phyloP scores from a whole-genome alignment of 2,329 filamentous ascomycete species.

The Calcarisporium arbuscula region DNA sequence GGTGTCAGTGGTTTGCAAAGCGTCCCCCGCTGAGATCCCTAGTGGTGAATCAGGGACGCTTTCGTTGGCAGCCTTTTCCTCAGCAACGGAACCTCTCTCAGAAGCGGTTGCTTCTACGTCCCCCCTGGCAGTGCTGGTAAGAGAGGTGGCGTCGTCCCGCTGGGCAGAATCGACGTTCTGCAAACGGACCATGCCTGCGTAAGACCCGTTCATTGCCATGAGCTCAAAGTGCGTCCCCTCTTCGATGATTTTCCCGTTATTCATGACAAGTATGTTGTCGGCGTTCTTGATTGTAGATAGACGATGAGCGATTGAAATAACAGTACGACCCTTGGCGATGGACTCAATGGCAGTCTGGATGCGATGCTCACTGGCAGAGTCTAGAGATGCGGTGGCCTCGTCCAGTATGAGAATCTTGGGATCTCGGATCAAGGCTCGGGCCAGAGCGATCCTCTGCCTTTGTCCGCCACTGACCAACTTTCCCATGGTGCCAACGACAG shows the following conservation, averaged over 20 bases:
- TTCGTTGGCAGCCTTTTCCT: slow-evolving; percentile 28
- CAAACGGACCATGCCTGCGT: slow-evolving; percentile 44
- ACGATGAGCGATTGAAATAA: slow-evolving; percentile 60
- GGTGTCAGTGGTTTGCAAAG: slow-evolving; percentile 16
- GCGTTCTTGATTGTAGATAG: slow-evolving; percentile 57
- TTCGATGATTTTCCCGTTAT: slow-evolving; percentile 52
- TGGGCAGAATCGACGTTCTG: slow-evolving; percentile 29
- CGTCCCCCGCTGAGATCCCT: slow-evolving; percentile 1
- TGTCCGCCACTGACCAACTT: slow-evolving; percentile 54
- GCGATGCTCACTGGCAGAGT: slow-evolving; percentile 49
- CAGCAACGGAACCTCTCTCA: slow-evolving; percentile 31
- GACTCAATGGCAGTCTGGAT: slow-evolving; percentile 44
- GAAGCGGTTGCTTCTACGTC: slow-evolving; percentile 36
- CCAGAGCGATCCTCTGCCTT: slow-evolving; percentile 53
- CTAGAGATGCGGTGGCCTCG: slow-evolving; percentile 55
- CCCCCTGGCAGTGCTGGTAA: slow-evolving; percentile 22
- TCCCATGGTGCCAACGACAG: slow-evolving; percentile 46
- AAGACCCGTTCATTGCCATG: slow-evolving; percentile 43
- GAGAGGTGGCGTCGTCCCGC: slow-evolving; percentile 21
- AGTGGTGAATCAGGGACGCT: no score
- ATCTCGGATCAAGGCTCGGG: slow-evolving; percentile 49
- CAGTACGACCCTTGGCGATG: slow-evolving; percentile 49
- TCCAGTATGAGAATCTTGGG: slow-evolving; percentile 54
- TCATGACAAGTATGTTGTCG: slow-evolving; percentile 61
- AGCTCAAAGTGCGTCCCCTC: slow-evolving; percentile 58